phyloP scores from a whole-genome alignment of 306 rosid genomes.

The Alnus glutinosa region DNA sequence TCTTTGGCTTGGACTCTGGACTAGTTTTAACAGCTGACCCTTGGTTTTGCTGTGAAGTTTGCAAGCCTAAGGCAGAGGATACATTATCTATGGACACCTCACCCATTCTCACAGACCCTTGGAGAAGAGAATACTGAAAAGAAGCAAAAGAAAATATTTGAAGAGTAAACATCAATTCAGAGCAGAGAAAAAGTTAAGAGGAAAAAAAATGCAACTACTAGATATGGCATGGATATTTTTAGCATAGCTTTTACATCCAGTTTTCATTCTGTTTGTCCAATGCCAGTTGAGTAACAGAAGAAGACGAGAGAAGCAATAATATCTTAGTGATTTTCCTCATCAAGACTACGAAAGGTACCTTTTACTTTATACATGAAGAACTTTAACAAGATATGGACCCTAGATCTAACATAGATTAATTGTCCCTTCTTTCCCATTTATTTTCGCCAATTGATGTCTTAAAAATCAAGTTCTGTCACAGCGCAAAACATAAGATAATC shows the following conservation, averaged over 20 bases:
- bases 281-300: background rate
- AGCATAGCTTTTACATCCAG: background rate
- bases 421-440: background rate
- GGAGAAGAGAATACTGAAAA: background rate
- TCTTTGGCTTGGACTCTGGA: slow-evolving; percentile 64
- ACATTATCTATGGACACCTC: slow-evolving; percentile 41
- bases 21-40: slow-evolving; percentile 17
- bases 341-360: background rate
- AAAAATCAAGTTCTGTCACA: background rate
- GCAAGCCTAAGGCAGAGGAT: slow-evolving; percentile 37
- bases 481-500: background rate
- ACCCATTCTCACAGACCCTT: slow-evolving; percentile 43
- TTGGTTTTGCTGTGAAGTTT: slow-evolving; percentile 34
- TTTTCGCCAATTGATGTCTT: background rate
- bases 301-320: background rate
- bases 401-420: background rate
- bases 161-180: background rate
- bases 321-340: background rate
- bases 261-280: background rate
- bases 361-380: background rate
- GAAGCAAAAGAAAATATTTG: background rate
- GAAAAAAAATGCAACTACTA: background rate
- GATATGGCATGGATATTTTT: background rate
- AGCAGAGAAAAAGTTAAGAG: background rate
- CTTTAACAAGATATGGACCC: background rate